phyloP scores from a whole-genome alignment of 176 grass and related monocot species.

The Triticum monococcum region DNA sequence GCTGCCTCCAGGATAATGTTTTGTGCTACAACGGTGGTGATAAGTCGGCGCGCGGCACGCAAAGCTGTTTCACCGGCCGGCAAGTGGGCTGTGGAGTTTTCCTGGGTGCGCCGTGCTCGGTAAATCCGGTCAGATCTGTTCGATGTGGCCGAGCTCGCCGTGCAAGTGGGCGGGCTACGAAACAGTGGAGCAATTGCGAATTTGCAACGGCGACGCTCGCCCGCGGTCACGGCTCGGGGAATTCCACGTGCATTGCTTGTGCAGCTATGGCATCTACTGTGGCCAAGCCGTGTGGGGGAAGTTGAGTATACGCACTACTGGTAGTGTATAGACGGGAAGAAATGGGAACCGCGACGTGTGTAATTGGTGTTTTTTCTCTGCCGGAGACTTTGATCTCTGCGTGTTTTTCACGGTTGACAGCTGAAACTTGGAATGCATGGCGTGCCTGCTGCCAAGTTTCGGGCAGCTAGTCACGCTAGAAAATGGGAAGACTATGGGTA shows the following conservation, averaged over 20 bases:
- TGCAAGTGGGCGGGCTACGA: slow-evolving; percentile 25
- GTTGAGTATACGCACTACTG: not conserved
- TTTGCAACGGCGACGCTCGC: slow-evolving; percentile 1
- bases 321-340: not conserved
- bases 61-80: not conserved
- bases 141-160: not conserved
- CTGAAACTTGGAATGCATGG: not conserved
- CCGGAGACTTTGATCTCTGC: not conserved
- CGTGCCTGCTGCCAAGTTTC: not conserved
- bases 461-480: not conserved
- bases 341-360: not conserved
- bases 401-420: not conserved
- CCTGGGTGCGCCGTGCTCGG: not conserved
- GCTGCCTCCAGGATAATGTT: not conserved
- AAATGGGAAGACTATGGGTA: not conserved
- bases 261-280: not conserved
- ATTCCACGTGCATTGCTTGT: not conserved
- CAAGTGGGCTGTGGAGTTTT: slow-evolving; percentile 34
- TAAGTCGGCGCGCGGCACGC: slow-evolving; percentile 28
- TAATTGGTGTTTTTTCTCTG: not conserved
- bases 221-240: not conserved
- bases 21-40: not conserved
- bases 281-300: not conserved
- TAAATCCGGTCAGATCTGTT: slow-evolving; percentile 32
- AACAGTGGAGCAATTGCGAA: slow-evolving; percentile 21